Evolutionary conservation across 768 basidiomycete species (phyloP).

Genomic region (Rhodosporidiobolus odoratus): DNA sequence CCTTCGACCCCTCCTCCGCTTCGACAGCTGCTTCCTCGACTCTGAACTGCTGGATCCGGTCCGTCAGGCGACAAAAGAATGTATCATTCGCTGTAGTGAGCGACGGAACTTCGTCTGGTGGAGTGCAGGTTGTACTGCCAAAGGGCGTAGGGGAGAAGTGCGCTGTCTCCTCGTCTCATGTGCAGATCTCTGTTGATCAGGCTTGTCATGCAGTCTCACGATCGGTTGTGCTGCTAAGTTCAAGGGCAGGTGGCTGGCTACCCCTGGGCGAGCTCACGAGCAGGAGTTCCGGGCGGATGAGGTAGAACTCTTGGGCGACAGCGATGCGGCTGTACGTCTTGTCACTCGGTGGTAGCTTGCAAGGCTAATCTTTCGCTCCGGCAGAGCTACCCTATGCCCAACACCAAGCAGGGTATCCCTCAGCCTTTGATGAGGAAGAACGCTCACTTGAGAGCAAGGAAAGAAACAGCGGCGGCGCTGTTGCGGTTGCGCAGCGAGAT

Average conservation of each 20-base stretch:
- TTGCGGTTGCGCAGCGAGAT: conserved; percentile 65
- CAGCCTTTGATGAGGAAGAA: conserved; percentile 76
- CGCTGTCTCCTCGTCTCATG: not conserved
- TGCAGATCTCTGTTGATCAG: not conserved
- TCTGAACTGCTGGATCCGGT: conserved; percentile 39
- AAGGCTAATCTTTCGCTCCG: not conserved
- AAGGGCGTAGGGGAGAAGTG: conserved; percentile 26
- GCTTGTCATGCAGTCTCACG: conserved; percentile 8
- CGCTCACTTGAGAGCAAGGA: conserved; percentile 79
- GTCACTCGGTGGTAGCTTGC: not conserved
- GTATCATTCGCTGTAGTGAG: conserved; percentile 39
- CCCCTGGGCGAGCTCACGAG: conserved; percentile 20
- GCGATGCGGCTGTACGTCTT: conserved; percentile 36
- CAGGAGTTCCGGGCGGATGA: conserved; percentile 36
- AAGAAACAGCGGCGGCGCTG: conserved; percentile 64
- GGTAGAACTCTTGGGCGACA: conserved; percentile 36
- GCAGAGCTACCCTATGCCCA: conserved; percentile 83
- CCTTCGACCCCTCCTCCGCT: not conserved
- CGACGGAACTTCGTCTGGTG: conserved; percentile 32
- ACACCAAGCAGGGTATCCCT: conserved; percentile 79
- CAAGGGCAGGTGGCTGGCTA: conserved; percentile 28
- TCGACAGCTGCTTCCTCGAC: not conserved
- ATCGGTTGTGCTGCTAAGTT: conserved; percentile 32
- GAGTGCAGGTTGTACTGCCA: conserved; percentile 40
- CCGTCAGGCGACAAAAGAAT: conserved; percentile 39